Conservation (phyloP, 2,329 filamentous ascomycete species). For the Chaetothyriales sp. region DNA sequence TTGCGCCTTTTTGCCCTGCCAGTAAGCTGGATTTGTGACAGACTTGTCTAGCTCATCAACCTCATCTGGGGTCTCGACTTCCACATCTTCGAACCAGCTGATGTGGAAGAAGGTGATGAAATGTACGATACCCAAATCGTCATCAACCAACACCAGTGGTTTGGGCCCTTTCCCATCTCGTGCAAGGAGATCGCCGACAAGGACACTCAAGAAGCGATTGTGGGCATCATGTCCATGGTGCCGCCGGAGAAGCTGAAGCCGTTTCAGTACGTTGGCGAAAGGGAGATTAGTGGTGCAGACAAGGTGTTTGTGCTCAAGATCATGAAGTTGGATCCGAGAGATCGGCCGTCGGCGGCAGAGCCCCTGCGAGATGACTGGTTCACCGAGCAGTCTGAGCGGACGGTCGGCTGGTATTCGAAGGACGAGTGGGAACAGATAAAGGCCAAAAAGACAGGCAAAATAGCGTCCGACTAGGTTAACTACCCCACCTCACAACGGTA, state of each 20-base stretch:
- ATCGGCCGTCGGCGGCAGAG: slow-evolving; percentile 28
- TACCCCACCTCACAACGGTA: too few relatives aligned
- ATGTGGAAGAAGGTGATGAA: not conserved
- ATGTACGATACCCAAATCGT: not conserved
- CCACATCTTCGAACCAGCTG: not conserved
- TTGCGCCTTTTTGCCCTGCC: not conserved
- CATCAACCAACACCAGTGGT: not conserved
- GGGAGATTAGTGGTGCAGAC: slow-evolving; percentile 22
- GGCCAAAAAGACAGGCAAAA: not conserved
- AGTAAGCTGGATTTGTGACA: not conserved
- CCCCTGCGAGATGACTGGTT: slow-evolving; percentile 29
- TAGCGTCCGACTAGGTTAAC: too few relatives aligned
- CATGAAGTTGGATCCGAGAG: slow-evolving; percentile 33
- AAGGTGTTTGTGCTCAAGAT: slow-evolving; percentile 29
- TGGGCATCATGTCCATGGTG: slow-evolving; percentile 12
- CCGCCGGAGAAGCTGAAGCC: slow-evolving; percentile 12
- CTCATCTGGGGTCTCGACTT: not conserved
- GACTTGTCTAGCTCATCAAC: not conserved
- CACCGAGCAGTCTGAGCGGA: not conserved
- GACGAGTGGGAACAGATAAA: not conserved
- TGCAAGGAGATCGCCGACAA: slow-evolving; percentile 7
- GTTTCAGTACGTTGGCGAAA: slow-evolving; percentile 10
- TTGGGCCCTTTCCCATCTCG: not conserved
- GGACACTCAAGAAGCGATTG: slow-evolving; percentile 7
- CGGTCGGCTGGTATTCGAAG: not conserved